A percentile compares a stretch with the other conserved stretches of the same genome.
Evolutionary conservation across 1,284 basidiomycete genomes (phyloP).

Genomic region (Volvariella surrecta): DNA sequence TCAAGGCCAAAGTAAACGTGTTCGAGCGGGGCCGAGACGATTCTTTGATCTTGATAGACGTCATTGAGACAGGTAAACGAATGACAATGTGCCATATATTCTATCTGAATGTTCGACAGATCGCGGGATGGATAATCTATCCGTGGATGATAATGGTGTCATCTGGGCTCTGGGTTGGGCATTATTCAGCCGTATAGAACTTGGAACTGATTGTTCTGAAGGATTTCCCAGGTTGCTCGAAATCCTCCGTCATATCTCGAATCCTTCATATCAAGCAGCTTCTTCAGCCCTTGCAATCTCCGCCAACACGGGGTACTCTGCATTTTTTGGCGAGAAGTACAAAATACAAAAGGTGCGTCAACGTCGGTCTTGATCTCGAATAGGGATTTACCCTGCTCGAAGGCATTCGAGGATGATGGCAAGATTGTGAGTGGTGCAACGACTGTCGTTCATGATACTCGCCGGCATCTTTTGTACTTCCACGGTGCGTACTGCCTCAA

Average conservation of each 20-base stretch:
- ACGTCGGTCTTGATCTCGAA: not conserved
- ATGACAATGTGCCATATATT: not conserved
- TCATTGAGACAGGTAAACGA: slow-evolving; percentile 16
- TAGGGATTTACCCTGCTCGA: not conserved
- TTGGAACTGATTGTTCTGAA: slow-evolving; percentile 10
- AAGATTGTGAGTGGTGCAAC: slow-evolving; percentile 44
- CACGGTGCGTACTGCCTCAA: slow-evolving; percentile 29
- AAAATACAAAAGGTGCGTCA: slow-evolving; percentile 45
- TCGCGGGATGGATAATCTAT: slow-evolving; percentile 43
- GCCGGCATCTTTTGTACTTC: slow-evolving; percentile 42
- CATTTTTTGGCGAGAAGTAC: slow-evolving; percentile 60
- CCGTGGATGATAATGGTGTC: slow-evolving; percentile 45
- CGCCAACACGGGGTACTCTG: slow-evolving; percentile 36
- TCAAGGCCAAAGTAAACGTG: slow-evolving; percentile 34
- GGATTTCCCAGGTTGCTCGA: slow-evolving; percentile 25
- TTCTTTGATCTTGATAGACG: slow-evolving; percentile 34
- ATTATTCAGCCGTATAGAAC: not conserved
- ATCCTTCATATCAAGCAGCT: slow-evolving; percentile 30
- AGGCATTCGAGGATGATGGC: slow-evolving; percentile 64
- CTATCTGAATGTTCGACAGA: slow-evolving; percentile 24
- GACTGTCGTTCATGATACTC: slow-evolving; percentile 40
- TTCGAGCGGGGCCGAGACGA: slow-evolving; percentile 49
- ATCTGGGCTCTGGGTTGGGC: slow-evolving; percentile 49
- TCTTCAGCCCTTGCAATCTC: slow-evolving; percentile 45
- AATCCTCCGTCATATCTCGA: slow-evolving; percentile 26